Evolutionary conservation across 257 asterid species (phyloP), one percentile per base, ranked within the genome.

Genomic region (Ehretia macrophylla): DNA sequence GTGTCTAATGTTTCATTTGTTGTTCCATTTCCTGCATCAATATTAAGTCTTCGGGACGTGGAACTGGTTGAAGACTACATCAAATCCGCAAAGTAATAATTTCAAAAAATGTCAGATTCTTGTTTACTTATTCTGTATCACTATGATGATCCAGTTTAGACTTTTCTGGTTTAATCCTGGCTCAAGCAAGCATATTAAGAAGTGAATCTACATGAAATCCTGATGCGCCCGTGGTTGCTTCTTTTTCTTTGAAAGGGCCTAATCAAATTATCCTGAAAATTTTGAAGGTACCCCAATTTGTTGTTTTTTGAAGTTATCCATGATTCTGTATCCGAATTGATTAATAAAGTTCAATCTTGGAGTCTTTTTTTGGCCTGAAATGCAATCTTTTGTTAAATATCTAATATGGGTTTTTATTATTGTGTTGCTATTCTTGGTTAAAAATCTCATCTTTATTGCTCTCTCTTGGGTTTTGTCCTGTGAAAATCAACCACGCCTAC

Each of bases 401-500:
- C 67, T 77, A 53, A 32, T 71, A 66, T 37, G 51, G 23, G 37
- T 37, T 5, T n/a, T n/a, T n/a, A 12, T 22, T 49, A 37, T 17
- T 11, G 11, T 37, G 17, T 32, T 50, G 39, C 3, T 5, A 32
- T 52, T 21, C 8, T 77, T 16, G 53, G 81, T 79, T 72, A 14
- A 27, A 27, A 54, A 11, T 16, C 12, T 38, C 13, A 20, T 75
- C 40, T 42, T 61, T 75, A 54, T 73, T 76, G 83, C 79, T 69
- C n/a, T n/a, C n/a, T n/a, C n/a, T n/a, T n/a, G n/a, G n/a, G n/a
- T n/a, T n/a, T 56, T 78, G 81, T 84, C 80, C 67, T 70, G 62
- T 66, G 72, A 77, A 60, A 52, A 78, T 40, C 85, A 74, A 65
- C 56, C 81, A 91, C 88, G 98, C 84, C 94, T 79, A 82, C 95